Base-by-base conservation (phyloP, 352 stramenopile species). In the Peronospora tabacina region DNA sequence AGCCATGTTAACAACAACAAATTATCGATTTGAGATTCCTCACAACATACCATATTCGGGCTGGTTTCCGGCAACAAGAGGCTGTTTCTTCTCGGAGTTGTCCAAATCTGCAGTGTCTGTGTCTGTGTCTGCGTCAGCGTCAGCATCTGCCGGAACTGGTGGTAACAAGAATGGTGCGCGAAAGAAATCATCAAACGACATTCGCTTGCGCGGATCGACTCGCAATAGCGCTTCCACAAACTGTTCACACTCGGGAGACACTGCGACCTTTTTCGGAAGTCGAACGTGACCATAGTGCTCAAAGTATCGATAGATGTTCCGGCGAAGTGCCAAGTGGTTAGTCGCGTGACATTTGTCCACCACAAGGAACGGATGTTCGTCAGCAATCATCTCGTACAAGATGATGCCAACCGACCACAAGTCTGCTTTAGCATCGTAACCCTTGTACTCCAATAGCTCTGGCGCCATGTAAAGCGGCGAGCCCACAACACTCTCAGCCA, bases 131-230 rank as follows among this genome's bases (percentile, higher is more conserved):
- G n/a, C n/a, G n/a, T n/a, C n/a, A n/a, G n/a, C 35, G 3, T 52
- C 52, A 38, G 55, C 41, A 11, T 72, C 68, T 6, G 65, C 63
- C 17, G 74, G 74, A 20, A 58, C 59, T 3, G 74, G 74, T 19
- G 76, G 76, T 39, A 87, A 52, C 46, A 90, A 37, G 49, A 90
- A 90, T 20, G 63, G 61, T 2, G 74, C 74, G 24, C 66, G 70
- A 46, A 90, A 90, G 35, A 83, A 90, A 22, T 87, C 70, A 47
- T 90, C 79, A 57, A 90, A 90, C 5, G 76, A 88, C 38, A 90
- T 82, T 20, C 79, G 63, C 29, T 82, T 61, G 15, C 69, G 63
- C 22, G 79, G 79, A 30, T 90, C 74, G 3, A 82, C 64, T 10
- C 69, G 74, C 6, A 90, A 54, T 13, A 90, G 49, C 13, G 58